A percentile compares a stretch with the other conserved stretches of the same genome.
Evolutionary conservation across 2,329 filamentous ascomycete genomes (phyloP).

Genomic region (Hawksworthiomyces lignivorus): DNA sequence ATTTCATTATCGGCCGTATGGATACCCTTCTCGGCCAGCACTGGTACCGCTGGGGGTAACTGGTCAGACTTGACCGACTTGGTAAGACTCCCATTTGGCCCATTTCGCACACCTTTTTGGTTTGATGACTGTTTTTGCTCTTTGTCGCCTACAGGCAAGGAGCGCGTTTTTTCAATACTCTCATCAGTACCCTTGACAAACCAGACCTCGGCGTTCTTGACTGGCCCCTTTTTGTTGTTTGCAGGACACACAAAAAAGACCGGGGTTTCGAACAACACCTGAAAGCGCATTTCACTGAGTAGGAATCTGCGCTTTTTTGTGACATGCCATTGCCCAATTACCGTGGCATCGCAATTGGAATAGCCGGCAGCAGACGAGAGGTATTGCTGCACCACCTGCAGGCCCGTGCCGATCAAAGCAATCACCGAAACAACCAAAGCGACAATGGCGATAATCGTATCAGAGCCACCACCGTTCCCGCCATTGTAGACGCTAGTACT

Average conservation of each 20-base stretch:
- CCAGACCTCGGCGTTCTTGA: slow-evolving; percentile 22
- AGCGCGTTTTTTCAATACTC: slow-evolving; percentile 20
- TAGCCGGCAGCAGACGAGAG: slow-evolving; percentile 42
- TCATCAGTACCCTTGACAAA: slow-evolving; percentile 31
- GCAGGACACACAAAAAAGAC: slow-evolving; percentile 43
- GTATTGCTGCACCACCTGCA: slow-evolving; percentile 45
- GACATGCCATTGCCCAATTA: slow-evolving; percentile 39
- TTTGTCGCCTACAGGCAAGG: not conserved
- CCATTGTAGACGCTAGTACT: not conserved
- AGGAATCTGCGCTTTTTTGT: slow-evolving; percentile 33
- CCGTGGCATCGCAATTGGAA: slow-evolving; percentile 37
- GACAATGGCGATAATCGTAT: slow-evolving; percentile 33
- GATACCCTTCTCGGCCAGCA: slow-evolving; percentile 24
- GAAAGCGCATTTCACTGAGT: slow-evolving; percentile 38
- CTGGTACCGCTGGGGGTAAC: no score
- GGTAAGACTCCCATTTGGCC: no score
- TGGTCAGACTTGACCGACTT: no score
- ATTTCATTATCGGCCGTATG: slow-evolving; percentile 50
- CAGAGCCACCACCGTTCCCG: slow-evolving; percentile 18
- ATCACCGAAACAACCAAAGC: slow-evolving; percentile 41
- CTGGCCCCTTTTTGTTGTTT: slow-evolving; percentile 28
- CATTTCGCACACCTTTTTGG: no score
- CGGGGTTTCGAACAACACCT: slow-evolving; percentile 40
- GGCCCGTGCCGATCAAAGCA: slow-evolving; percentile 35
- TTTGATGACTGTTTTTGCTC: no score